Conservation (phyloP, 176 grass and related monocot genomes). For the Raddia distichophylla region DNA sequence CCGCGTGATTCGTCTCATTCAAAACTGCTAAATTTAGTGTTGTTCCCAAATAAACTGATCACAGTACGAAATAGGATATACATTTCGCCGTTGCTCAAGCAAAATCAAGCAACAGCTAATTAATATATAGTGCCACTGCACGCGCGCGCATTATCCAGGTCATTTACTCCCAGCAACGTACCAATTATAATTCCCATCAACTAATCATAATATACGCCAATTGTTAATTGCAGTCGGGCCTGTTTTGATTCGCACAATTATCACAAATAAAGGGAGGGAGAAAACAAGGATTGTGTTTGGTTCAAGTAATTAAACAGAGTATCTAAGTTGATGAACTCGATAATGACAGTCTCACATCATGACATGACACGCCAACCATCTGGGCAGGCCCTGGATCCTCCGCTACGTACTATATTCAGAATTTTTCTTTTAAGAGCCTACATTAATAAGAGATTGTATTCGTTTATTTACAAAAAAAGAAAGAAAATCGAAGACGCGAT, state of each 20-base stretch:
- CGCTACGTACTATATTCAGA: background rate
- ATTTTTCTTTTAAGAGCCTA: background rate
- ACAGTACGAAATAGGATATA: background rate
- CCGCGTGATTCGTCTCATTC: too few species aligned
- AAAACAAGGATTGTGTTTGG: background rate
- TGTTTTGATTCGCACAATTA: background rate
- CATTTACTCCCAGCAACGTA: background rate
- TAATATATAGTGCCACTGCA: background rate
- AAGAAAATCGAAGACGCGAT: background rate
- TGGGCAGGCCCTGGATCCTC: background rate
- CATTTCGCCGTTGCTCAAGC: background rate
- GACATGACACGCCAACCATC: background rate
- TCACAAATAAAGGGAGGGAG: background rate
- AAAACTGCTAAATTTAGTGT: background rate
- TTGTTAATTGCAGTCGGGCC: background rate
- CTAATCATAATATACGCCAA: background rate
- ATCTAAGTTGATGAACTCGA: background rate
- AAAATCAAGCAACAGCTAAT: background rate
- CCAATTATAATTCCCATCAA: background rate
- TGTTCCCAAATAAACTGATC: background rate
- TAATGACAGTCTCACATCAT: background rate
- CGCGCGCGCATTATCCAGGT: background rate
- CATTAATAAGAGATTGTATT: background rate
- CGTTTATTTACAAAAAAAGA: background rate
- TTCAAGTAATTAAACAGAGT: background rate